A percentile compares a stretch with the other conserved stretches of the same genome.
phyloP scores from a whole-genome alignment of 23 red algal species.

The Gracilariopsis chorda region DNA sequence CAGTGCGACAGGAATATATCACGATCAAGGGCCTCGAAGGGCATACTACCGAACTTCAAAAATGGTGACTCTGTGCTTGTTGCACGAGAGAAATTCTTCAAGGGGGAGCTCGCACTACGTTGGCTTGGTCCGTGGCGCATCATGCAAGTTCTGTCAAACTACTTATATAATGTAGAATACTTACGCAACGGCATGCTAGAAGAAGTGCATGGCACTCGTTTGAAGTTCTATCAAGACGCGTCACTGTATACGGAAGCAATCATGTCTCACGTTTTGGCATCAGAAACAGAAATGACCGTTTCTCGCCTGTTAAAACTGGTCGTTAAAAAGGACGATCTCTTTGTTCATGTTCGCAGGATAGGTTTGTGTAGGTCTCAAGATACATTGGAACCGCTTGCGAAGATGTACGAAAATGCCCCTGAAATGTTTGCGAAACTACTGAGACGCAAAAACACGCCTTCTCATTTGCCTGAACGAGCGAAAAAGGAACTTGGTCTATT shows the following conservation, averaged over 20 bases:
- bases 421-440: neutral
- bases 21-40: neutral
- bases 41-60: neutral
- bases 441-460: neutral
- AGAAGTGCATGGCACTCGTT: neutral
- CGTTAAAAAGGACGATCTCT: neutral
- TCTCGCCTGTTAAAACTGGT: neutral
- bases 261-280: neutral
- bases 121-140: neutral
- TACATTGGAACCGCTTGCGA: neutral
- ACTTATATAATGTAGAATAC: neutral
- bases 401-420: neutral
- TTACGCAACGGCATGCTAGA: neutral
- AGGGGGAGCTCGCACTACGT: neutral
- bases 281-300: neutral
- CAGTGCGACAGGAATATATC: neutral
- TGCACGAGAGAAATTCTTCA: neutral
- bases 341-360: neutral
- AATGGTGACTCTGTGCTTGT: neutral
- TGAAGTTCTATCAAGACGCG: neutral
- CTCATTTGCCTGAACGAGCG: neutral
- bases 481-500: neutral
- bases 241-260: neutral
- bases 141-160: neutral
- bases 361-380: neutral